Evolutionary conservation across 805 yeast genomes (phyloP).

Genomic region (Candida broadrunensis): DNA sequence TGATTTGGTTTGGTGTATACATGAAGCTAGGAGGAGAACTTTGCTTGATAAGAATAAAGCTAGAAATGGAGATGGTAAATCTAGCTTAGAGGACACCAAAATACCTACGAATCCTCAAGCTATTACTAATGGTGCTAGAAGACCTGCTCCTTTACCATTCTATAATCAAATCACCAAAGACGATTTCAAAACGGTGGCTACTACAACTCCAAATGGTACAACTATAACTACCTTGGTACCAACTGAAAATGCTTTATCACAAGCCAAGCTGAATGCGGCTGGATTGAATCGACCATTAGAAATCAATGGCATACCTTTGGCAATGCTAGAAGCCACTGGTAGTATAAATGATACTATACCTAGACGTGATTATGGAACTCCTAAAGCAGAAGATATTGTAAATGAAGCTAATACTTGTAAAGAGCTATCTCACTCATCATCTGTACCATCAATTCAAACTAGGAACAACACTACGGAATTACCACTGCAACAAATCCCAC

Average conservation of each 20-base stretch:
- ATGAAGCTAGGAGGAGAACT: constrained; percentile 81
- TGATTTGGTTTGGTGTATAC: constrained; percentile 91
- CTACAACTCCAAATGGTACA: constrained; percentile 90
- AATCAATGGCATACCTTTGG: constrained; percentile 65
- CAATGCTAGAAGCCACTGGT: constrained; percentile 80
- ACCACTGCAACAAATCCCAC: constrained; percentile 4
- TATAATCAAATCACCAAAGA: constrained; percentile 88
- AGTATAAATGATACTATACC: constrained; percentile 37
- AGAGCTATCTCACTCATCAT: constrained; percentile 5
- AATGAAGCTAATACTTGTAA: neutral
- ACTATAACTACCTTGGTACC: constrained; percentile 88
- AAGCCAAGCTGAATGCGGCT: constrained; percentile 58
- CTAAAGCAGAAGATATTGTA: neutral
- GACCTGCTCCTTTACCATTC: constrained; percentile 66
- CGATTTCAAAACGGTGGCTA: constrained; percentile 78
- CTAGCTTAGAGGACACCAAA: neutral
- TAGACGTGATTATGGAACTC: neutral
- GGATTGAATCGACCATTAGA: constrained; percentile 53
- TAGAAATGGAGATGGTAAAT: constrained; percentile 2
- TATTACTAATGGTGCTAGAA: neutral
- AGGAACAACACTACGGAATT: neutral
- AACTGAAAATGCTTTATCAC: constrained; percentile 69
- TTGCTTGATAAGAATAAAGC: constrained; percentile 27
- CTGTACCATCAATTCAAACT: neutral
- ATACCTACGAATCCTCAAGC: neutral